Evolutionary conservation across 129 eudicot genomes (phyloP).

Genomic region (Flaveria trinervia): DNA sequence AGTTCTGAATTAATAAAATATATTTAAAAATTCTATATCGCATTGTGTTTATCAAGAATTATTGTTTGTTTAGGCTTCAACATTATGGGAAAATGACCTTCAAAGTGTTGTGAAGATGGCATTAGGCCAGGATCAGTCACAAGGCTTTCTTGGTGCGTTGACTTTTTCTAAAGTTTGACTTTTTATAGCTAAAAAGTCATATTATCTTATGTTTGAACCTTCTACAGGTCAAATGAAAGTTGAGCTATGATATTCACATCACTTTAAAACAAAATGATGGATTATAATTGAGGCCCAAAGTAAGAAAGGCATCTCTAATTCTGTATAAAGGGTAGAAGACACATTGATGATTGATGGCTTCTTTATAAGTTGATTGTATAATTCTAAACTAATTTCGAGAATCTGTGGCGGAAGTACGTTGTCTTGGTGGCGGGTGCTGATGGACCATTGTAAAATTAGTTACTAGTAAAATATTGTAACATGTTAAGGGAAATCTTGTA

Average conservation of each 20-base stretch:
- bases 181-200: conserved; percentile 14
- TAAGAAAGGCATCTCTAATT: conserved; percentile 44
- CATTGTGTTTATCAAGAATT: background rate
- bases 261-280: conserved; percentile 22
- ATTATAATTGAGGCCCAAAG: conserved; percentile 45
- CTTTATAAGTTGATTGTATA: conserved; percentile 37
- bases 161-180: conserved; percentile 35
- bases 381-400: conserved; percentile 46
- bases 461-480: conserved; percentile 29
- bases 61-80: conserved; percentile 44
- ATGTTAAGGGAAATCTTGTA: conserved; percentile 21
- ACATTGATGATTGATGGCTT: conserved; percentile 33
- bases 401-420: background rate
- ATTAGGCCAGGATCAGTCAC: conserved; percentile 62
- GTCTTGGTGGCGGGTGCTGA: background rate
- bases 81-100: conserved; percentile 78
- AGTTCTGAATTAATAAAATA: background rate
- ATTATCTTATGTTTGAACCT: conserved; percentile 17
- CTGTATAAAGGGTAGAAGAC: conserved; percentile 52
- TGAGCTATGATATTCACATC: conserved; percentile 49
- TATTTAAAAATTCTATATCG: conserved; percentile 1
- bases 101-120: conserved; percentile 86
- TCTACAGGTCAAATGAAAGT: conserved; percentile 62
- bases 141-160: conserved; percentile 53
- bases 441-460: conserved; percentile 23